Percentiles rank a stretch among this genome's conserved stretches.
These are phyloP conservation scores for Venturia carpophila DNA, from an alignment of 2,329 filamentous ascomycete species.

Conservation along the genomic window DNA sequence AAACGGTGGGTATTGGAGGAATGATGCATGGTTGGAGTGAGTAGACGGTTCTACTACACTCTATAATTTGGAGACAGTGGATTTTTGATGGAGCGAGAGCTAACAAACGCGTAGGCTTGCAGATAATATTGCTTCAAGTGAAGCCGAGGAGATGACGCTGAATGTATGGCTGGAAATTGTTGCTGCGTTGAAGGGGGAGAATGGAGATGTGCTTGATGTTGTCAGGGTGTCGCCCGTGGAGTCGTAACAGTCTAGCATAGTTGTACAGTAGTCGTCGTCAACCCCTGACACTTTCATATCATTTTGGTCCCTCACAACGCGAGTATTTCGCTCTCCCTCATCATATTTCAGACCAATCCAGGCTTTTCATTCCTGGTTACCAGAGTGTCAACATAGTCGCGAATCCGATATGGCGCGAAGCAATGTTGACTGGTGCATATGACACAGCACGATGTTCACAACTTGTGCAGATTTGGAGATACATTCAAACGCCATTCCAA, in stretches of 20 bases:
- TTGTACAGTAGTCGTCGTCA: background rate
- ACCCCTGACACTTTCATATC: background rate
- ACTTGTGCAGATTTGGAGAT: no score
- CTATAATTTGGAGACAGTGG: background rate
- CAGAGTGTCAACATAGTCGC: background rate
- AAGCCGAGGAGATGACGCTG: background rate
- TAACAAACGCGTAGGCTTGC: constrained; percentile 3
- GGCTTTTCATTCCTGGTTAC: background rate
- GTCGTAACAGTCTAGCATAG: background rate
- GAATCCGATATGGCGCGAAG: background rate
- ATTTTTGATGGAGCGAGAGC: background rate
- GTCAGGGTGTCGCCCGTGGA: background rate
- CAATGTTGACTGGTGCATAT: background rate
- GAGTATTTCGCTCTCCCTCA: no score
- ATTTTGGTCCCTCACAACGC: background rate
- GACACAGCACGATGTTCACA: no score
- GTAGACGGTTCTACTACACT: background rate
- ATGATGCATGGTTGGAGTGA: constrained; percentile 7
- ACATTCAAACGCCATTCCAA: no score
- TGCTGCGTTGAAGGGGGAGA: background rate
- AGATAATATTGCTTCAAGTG: background rate
- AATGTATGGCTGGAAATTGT: constrained; percentile 14
- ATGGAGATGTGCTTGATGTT: background rate
- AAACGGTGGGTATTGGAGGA: constrained; percentile 16
- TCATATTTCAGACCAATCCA: background rate